Base-by-base conservation (phyloP, 73 alveolate genomes). In the Paramecium primaurelia region DNA sequence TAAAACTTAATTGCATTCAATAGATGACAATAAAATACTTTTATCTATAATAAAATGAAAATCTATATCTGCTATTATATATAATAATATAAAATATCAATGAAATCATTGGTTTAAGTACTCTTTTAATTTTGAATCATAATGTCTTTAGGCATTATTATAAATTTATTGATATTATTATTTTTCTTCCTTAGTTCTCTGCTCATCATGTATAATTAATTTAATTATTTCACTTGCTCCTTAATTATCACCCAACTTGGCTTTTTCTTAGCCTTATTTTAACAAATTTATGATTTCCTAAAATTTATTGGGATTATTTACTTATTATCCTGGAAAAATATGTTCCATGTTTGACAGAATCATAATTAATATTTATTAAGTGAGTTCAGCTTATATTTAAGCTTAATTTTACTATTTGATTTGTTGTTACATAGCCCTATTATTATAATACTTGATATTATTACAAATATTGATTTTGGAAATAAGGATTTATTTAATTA, bases 151-250 rank as follows among this genome's bases (percentile, higher is more conserved):
- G 9, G 86, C 86, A 11, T 71, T 71, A 4, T 71, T 71, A n/a
- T 71, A 71, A 22, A 71, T 71, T 36, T 71, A 71, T 71, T 71
- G 42, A 34, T 71, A 71, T 71, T 71, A 40, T 36, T 71, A 34
- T 40, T 71, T 71, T n/a, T 71, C 86, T 30, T 71, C 86, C 42
- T 71, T 71, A 1, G 86, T 71, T 71, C 86, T 71, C 47, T 71
- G 58, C 6, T 32, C 58, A 71, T 71, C 86, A 71, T 71, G 86
- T 16, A 71, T 71, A 34, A 71, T 36, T 16, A 22, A 32, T 71
- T 71, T 71, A 40, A 71, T 71, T 10, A 71, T 71, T 32, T 71
- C 86, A n/a, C 59, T 32, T 18, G 86, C 86, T 22, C 42, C 25
- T 36, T 71, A 36, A 71, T 9, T 71, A 26, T 71, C 49, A 12